These are phyloP conservation scores for Strobilomyces dryophilus DNA, from an alignment of 768 basidiomycete genomes.

Conservation along the genomic window DNA sequence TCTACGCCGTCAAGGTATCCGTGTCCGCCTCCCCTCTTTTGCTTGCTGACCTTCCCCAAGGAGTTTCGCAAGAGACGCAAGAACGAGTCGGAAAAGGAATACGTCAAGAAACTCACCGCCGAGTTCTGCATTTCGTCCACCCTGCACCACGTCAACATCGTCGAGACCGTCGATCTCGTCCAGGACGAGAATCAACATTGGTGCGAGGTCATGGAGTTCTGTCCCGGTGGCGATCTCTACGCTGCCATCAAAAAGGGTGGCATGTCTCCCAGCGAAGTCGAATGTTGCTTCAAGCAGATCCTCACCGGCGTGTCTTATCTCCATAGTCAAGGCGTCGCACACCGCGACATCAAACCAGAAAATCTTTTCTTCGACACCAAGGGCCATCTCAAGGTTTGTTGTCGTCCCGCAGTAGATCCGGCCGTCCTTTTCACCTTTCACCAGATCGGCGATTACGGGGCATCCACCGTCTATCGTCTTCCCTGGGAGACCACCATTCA, in stretches of 20 bases:
- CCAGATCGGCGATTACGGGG: slow-evolving; percentile 97
- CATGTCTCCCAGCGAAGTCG: slow-evolving; percentile 89
- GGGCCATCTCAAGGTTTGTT: slow-evolving; percentile 85
- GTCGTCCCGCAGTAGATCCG: neutral
- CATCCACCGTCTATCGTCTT: slow-evolving; percentile 96
- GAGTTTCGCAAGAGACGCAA: slow-evolving; percentile 98
- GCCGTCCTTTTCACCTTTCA: slow-evolving; percentile 11
- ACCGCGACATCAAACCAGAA: slow-evolving; percentile 97
- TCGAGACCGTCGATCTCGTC: slow-evolving; percentile 98
- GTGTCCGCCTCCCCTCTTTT: neutral
- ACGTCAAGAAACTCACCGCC: slow-evolving; percentile 98
- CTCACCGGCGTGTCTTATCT: slow-evolving; percentile 84
- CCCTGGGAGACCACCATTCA: slow-evolving; percentile 98
- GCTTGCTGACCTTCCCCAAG: slow-evolving; percentile 35
- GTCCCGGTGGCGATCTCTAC: slow-evolving; percentile 96
- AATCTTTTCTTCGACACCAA: slow-evolving; percentile 92
- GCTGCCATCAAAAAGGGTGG: slow-evolving; percentile 97
- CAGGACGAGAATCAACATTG: slow-evolving; percentile 95
- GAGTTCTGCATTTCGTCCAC: slow-evolving; percentile 99
- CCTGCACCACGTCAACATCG: slow-evolving; percentile 88
- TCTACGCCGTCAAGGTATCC: slow-evolving; percentile 95
- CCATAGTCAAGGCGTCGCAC: slow-evolving; percentile 95
- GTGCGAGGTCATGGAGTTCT: slow-evolving; percentile 99
- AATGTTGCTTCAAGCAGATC: slow-evolving; percentile 98
- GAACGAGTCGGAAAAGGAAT: slow-evolving; percentile 99